phyloP scores from a whole-genome alignment of 1,139 yeast genomes.

The Trichomonascaceae sp. region DNA sequence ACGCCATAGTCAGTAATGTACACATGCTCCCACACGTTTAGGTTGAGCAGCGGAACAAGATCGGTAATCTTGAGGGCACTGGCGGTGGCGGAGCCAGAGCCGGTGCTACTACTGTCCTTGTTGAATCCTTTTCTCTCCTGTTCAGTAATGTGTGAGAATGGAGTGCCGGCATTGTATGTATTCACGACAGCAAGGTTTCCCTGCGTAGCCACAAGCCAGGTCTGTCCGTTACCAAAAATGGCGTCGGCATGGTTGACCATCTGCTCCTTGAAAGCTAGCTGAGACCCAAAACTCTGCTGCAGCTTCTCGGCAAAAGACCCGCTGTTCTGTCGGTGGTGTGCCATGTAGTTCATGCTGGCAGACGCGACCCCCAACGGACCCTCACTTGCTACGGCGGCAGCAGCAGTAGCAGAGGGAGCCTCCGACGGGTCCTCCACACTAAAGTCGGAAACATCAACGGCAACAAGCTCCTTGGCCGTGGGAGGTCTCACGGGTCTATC shows the following conservation, averaged over 20 bases:
- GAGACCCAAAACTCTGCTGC: conserved; percentile 20
- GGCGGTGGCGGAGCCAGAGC: conserved; percentile 42
- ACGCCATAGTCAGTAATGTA: conserved; percentile 79
- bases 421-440: not conserved
- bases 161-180: conserved; percentile 82
- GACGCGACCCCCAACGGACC: too few relatives aligned
- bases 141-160: conserved; percentile 34
- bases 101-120: conserved; percentile 1
- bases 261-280: conserved; percentile 43
- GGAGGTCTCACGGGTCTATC: not conserved
- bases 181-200: conserved; percentile 46
- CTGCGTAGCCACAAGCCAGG: conserved; percentile 59
- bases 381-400: not conserved
- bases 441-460: not conserved
- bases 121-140: conserved; percentile 1
- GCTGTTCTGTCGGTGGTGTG: not conserved
- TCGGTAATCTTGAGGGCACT: conserved; percentile 16
- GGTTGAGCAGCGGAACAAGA: conserved; percentile 63
- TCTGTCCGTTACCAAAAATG: conserved; percentile 72
- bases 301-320: not conserved
- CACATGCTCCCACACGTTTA: conserved; percentile 81
- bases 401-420: not conserved
- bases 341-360: not conserved
- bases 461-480: not conserved
- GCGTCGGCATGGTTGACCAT: conserved; percentile 47